These are phyloP conservation scores for Solanum pennellii DNA, from an alignment of 257 asterid genomes.

Conservation along the genomic window DNA sequence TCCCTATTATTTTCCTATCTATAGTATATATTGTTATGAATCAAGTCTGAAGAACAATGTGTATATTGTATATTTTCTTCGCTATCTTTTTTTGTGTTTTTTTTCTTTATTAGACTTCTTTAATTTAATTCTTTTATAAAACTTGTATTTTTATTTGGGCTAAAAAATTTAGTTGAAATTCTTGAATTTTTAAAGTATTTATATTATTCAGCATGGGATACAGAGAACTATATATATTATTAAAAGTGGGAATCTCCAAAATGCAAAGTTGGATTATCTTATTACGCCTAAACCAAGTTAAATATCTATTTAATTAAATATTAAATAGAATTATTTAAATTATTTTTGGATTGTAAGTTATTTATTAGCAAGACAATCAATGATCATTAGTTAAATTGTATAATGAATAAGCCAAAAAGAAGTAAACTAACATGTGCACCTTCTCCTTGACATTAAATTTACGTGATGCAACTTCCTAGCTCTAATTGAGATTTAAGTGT, in stretches of 20 bases:
- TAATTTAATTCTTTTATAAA: not conserved
- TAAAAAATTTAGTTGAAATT: not conserved
- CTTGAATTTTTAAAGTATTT: not conserved
- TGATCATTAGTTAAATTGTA: too few relatives aligned
- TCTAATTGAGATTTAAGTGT: not conserved
- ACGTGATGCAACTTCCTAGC: not conserved
- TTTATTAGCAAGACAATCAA: not conserved
- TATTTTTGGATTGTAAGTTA: not conserved
- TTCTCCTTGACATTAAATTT: too few relatives aligned
- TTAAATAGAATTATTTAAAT: not conserved
- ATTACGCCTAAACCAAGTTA: not conserved
- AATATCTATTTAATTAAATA: not conserved
- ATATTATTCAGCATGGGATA: not conserved
- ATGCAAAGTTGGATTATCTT: not conserved
- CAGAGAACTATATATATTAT: too few relatives aligned
- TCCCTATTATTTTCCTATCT: not conserved
- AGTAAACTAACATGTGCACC: too few relatives aligned
- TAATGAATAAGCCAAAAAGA: too few relatives aligned
- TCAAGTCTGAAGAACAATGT: not conserved
- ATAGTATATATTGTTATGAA: not conserved
- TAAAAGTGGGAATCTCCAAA: not conserved
- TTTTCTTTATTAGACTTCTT: not conserved
- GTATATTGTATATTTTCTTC: not conserved
- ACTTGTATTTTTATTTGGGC: not conserved
- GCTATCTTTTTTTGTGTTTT: not conserved